A percentile compares a stretch with the other conserved stretches of the same genome.
Conservation (phyloP, 164 flowering plant species). For the Saururus chinensis region DNA sequence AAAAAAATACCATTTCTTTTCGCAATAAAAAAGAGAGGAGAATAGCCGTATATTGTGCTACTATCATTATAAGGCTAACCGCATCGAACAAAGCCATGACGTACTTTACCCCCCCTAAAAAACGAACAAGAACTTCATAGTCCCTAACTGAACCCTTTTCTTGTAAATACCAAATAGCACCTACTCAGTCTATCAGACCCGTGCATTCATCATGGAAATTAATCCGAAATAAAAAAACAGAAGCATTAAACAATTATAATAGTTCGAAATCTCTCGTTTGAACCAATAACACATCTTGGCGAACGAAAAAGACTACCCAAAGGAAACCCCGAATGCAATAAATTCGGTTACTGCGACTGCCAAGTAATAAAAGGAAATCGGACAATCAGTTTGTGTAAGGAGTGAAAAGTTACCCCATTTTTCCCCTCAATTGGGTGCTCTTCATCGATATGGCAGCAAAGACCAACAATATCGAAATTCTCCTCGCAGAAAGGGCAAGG, state of each 20-base stretch:
- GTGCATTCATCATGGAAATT: not conserved
- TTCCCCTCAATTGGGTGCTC: slow-evolving; percentile 71
- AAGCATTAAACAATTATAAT: not conserved
- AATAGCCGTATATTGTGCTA: not conserved
- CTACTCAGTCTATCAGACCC: not conserved
- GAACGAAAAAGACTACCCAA: not conserved
- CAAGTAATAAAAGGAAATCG: too few relatives aligned
- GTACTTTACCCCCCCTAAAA: not conserved
- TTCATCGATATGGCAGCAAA: slow-evolving; percentile 88
- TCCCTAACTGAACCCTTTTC: not conserved
- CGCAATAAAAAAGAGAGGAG: not conserved
- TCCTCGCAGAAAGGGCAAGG: slow-evolving; percentile 81
- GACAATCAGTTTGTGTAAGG: too few relatives aligned
- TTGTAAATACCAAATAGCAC: not conserved
- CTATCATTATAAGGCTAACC: not conserved
- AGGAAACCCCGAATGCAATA: not conserved
- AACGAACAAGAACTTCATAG: not conserved
- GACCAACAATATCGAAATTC: slow-evolving; percentile 67
- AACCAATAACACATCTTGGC: not conserved
- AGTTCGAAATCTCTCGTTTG: not conserved
- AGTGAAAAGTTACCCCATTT: slow-evolving; percentile 49
- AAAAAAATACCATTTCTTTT: not conserved
- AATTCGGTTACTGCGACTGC: not conserved
- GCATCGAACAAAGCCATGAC: not conserved
- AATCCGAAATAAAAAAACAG: not conserved